Conservation (phyloP, 192 early-diverging fungal genomes). For the Backusella psychrophila region DNA sequence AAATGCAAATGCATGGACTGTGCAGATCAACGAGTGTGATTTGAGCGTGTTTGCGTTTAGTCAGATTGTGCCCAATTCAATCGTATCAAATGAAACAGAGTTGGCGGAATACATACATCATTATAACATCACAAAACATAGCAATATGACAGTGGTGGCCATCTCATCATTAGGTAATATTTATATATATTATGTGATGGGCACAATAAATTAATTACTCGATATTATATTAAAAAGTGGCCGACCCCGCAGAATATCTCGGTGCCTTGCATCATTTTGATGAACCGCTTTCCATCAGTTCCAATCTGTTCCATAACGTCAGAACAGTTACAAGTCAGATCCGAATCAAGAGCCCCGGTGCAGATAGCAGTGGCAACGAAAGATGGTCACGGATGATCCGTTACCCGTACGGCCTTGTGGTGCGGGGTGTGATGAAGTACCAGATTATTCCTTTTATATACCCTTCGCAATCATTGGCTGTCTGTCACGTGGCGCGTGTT, state of each 20-base stretch:
- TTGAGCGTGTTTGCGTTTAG: slow-evolving; percentile 64
- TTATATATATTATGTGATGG: background rate
- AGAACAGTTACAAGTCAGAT: slow-evolving; percentile 21
- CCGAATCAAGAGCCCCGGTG: slow-evolving; percentile 35
- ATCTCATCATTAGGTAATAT: background rate
- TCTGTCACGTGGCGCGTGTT: slow-evolving; percentile 26
- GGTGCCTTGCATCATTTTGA: slow-evolving; percentile 35
- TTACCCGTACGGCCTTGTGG: slow-evolving; percentile 32
- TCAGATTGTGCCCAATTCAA: slow-evolving; percentile 20
- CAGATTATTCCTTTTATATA: slow-evolving; percentile 9
- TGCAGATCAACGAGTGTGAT: slow-evolving; percentile 53
- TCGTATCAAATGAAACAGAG: background rate
- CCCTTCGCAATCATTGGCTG: slow-evolving; percentile 13
- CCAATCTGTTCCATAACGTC: slow-evolving; percentile 1
- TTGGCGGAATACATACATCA: background rate
- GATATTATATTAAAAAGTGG: background rate
- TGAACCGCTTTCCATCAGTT: slow-evolving; percentile 21
- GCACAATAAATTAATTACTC: background rate
- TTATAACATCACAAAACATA: background rate
- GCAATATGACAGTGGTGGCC: background rate
- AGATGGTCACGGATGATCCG: slow-evolving; percentile 38
- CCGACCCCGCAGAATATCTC: slow-evolving; percentile 33
- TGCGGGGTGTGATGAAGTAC: slow-evolving; percentile 30
- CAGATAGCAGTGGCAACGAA: slow-evolving; percentile 34
- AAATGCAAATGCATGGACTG: slow-evolving; percentile 58